Evolutionary conservation across 2,329 filamentous ascomycete species (phyloP).

Genomic region (Monosporascus ibericus): DNA sequence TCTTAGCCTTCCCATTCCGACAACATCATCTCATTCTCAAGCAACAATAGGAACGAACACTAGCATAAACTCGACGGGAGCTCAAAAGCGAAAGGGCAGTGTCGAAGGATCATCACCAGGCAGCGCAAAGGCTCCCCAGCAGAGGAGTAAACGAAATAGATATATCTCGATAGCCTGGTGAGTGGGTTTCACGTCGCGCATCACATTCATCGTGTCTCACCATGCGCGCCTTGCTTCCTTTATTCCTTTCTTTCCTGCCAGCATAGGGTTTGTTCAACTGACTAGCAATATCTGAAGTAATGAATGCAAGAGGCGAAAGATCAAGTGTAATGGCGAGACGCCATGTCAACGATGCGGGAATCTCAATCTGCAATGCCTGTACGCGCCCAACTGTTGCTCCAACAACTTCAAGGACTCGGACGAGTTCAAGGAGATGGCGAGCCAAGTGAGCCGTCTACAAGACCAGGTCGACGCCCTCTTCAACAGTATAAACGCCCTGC

Average conservation of each 20-base stretch:
- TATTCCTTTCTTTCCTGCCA: no score
- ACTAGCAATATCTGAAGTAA: conserved; percentile 41
- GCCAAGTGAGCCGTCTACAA: conserved; percentile 69
- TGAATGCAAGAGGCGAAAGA: conserved; percentile 69
- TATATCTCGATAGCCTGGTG: conserved; percentile 60
- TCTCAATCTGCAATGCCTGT: conserved; percentile 59
- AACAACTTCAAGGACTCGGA: conserved; percentile 89
- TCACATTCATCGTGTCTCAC: not conserved
- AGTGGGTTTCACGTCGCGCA: conserved; percentile 18
- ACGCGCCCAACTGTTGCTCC: conserved; percentile 60
- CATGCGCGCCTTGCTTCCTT: not conserved
- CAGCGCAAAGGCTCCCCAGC: conserved; percentile 20
- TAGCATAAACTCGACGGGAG: not conserved
- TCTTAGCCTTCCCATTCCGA: not conserved
- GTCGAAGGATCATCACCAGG: conserved; percentile 15
- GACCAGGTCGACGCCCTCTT: conserved; percentile 78
- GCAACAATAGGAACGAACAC: conserved; percentile 2
- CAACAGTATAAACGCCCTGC: conserved; percentile 63
- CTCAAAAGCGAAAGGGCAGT: conserved; percentile 20
- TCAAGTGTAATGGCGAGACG: conserved; percentile 67
- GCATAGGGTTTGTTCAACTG: not conserved
- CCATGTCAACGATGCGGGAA: conserved; percentile 64
- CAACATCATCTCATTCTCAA: not conserved
- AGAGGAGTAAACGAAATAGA: conserved; percentile 56
- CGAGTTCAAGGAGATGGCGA: conserved; percentile 77